Evolutionary conservation across 345 rosid species (phyloP), one percentile per base, ranked within the genome.

Genomic region (Limnanthes douglasii): DNA sequence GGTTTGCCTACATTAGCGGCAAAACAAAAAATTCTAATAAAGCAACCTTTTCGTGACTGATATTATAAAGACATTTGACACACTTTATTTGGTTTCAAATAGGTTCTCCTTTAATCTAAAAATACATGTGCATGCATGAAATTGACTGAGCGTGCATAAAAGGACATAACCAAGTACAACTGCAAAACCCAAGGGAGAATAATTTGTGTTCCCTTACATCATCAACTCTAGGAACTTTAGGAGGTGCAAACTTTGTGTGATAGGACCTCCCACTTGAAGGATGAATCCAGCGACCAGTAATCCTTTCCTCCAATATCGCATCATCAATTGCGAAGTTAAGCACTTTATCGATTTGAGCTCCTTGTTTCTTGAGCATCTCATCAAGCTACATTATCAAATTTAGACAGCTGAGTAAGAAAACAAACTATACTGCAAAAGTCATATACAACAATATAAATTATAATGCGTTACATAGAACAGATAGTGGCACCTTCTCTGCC

Each of bases 261-360:
- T 83, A 88, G 36, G 81, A 65, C 60, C 95, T 79, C 21, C 97
- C 95, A 68, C 97, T 88, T 6, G 81, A 66, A 60, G 97, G 94
- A 47, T 88, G 97, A 41, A 88, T 72, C 97, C 95, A 88, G 54
- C 97, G 78, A 31, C 92, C 95, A 11, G 95, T 83, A 22, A 88
- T 79, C 62, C 97, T 76, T 56, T 88, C 97, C 73, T 83, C 97
- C 59, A 88, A 66, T 49, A 79, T 70, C 2, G 69, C 65, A 72
- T 88, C 97, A 28, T 79, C 82, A 1, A 88, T 74, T 1, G 90
- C 86, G 66, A 88, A 88, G 42, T 83, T 75, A 9, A 88, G 80
- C 34, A 88, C 92, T 46, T 79, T 83, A 36, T 83, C 90, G 18
- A 88, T 37, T 57, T 73, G 69, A 34, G 45, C 50, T 50, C 97